Base-by-base conservation (phyloP, 2,329 filamentous ascomycete species). In the Aureobasidium zeae region DNA sequence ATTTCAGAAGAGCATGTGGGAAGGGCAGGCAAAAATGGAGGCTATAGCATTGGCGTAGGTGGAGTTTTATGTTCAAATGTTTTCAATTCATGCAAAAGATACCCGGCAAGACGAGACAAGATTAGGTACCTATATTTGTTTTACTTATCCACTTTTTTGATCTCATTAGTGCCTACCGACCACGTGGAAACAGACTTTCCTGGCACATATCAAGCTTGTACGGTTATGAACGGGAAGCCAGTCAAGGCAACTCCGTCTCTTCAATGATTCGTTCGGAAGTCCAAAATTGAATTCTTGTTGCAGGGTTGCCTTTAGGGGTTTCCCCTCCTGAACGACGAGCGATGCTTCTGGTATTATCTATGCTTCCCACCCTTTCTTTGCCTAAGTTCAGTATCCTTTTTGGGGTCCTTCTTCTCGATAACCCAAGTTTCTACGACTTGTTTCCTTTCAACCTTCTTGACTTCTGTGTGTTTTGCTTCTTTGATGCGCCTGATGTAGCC, bases 371-470 rank as follows among this genome's bases (percentile, higher is more conserved):
- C 43, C 13, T 38, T 45, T 15, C 33, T 37, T 16, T 45, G 33
- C n/a, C 33, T 17, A 7, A 37, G 31, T 32, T 36, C 32, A 17
- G 25, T 17, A 15, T 45, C 33, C 5, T 20, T 26, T 20, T 45
- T 45, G 2, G 21, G 17, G 30, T 47, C 26, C 25, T 48, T 48
- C 28, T 45, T 51, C 41, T 68, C 64, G 43, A 70, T 60, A 2
- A 83, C 72, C 84, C 84, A 88, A 2, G 78, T 86, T 49, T 81
- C 72, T 13, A 84, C 64, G 20, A 89, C 73, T 56, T 84, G 68
- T 61, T 78, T 84, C 13, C 75, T 70, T 62, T 87, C 84, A 26
- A 71, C 72, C 30, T 71, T 66, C 45, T 68, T 71, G 46, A 68
- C 70, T 50, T 83, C 78, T 51, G 71, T 75, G 49, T 69, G 68